Conservation (phyloP, 2,329 filamentous ascomycete genomes). For the Calonectria pteridis region DNA sequence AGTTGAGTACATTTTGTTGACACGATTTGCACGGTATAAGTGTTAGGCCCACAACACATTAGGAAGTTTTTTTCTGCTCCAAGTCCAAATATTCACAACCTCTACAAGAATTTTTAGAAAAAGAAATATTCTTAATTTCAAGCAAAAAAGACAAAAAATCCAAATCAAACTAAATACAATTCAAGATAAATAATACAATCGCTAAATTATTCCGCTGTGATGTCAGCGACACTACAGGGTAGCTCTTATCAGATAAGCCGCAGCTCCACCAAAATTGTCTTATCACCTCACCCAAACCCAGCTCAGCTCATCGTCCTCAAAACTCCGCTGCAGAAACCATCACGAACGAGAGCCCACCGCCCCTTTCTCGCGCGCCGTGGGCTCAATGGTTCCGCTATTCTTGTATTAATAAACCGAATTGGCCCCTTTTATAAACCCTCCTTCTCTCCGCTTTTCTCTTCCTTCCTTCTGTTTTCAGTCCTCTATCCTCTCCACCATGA, state of each 20-base stretch:
- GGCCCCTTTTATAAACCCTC: background rate
- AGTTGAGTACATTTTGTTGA: background rate
- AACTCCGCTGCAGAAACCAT: constrained; percentile 64
- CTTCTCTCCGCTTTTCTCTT: background rate
- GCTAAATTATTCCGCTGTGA: background rate
- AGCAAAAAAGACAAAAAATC: too few species aligned
- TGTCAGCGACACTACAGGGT: background rate
- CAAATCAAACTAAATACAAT: background rate
- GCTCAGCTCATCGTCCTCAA: constrained; percentile 50
- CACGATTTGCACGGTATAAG: too few species aligned
- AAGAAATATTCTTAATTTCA: too few species aligned
- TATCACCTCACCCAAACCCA: background rate
- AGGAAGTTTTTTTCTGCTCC: background rate
- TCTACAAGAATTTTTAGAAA: too few species aligned
- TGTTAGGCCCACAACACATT: too few species aligned
- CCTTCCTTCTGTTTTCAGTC: background rate
- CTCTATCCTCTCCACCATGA: constrained; percentile 19
- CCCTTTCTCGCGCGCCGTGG: constrained; percentile 39
- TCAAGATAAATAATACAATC: background rate
- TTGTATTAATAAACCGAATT: constrained; percentile 14
- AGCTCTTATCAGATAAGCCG: constrained; percentile 27
- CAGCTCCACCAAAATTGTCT: constrained; percentile 29
- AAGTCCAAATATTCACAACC: background rate
- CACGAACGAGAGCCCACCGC: constrained; percentile 50
- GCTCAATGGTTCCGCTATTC: constrained; percentile 47